Conservation (phyloP, 352 stramenopile genomes). For the Phytophthora pinifolia region DNA sequence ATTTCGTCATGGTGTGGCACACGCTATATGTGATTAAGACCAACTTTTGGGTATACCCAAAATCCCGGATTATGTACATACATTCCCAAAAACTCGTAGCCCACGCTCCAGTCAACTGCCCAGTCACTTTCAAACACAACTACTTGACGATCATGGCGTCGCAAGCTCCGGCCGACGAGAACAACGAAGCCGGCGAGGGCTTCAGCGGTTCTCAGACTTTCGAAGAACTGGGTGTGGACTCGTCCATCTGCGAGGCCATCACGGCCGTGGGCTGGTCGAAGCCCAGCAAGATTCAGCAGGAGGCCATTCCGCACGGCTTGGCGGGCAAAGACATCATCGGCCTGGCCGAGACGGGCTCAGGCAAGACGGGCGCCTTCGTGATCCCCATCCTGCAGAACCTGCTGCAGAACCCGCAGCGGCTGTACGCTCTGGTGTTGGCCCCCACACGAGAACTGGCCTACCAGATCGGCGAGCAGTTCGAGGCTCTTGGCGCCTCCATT, state of each 20-base stretch:
- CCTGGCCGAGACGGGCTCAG: slow-evolving; percentile 94
- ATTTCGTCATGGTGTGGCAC: no score
- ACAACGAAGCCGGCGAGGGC: slow-evolving; percentile 35
- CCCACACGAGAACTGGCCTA: slow-evolving; percentile 95
- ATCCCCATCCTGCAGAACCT: slow-evolving; percentile 93
- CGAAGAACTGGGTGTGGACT: slow-evolving; percentile 88
- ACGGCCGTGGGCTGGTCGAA: slow-evolving; percentile 91
- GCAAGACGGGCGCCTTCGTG: slow-evolving; percentile 95
- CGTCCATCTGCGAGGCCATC: slow-evolving; percentile 92
- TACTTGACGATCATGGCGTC: background rate
- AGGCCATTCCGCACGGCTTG: slow-evolving; percentile 92
- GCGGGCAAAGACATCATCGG: slow-evolving; percentile 97
- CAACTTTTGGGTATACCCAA: no score
- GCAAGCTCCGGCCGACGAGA: slow-evolving; percentile 22
- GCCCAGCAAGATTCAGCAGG: slow-evolving; percentile 95
- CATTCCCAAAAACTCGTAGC: slow-evolving; percentile 6
- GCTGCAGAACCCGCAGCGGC: slow-evolving; percentile 87
- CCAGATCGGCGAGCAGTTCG: slow-evolving; percentile 96
- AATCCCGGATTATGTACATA: no score
- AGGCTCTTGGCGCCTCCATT: slow-evolving; percentile 90
- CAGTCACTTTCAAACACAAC: background rate
- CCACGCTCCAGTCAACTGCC: slow-evolving; percentile 5
- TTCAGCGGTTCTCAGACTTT: slow-evolving; percentile 87
- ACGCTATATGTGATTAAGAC: no score
- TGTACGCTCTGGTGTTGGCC: slow-evolving; percentile 92